These are phyloP conservation scores for Thyridium curvatum DNA, from an alignment of 2,329 filamentous ascomycete species.

Conservation along the genomic window DNA sequence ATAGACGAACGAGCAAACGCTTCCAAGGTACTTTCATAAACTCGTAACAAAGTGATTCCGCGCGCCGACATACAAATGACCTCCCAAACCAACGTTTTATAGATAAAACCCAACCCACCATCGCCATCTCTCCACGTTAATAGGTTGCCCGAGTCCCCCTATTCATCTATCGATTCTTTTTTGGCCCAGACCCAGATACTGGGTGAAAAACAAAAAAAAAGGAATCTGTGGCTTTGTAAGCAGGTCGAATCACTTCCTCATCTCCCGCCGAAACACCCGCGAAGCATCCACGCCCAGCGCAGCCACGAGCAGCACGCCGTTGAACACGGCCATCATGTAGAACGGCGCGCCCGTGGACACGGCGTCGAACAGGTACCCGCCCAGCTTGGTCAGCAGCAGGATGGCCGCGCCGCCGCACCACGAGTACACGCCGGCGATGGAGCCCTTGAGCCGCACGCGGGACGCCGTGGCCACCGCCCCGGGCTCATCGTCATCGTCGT, in stretches of 20 bases:
- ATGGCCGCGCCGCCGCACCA: constrained; percentile 88
- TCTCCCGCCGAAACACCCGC: constrained; percentile 15
- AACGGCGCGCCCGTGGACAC: constrained; percentile 75
- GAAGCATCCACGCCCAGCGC: constrained; percentile 44
- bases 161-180: too few relatives aligned
- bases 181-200: too few relatives aligned
- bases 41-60: too few relatives aligned
- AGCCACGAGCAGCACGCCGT: constrained; percentile 61
- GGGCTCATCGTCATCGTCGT: not conserved
- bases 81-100: too few relatives aligned
- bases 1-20: too few relatives aligned
- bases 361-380: constrained; percentile 78
- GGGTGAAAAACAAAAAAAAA: too few relatives aligned
- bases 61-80: too few relatives aligned
- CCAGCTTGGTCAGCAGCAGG: constrained; percentile 82
- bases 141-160: too few relatives aligned
- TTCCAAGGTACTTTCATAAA: too few relatives aligned
- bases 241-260: constrained; percentile 6
- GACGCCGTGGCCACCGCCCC: constrained; percentile 27
- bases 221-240: too few relatives aligned
- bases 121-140: too few relatives aligned
- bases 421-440: constrained; percentile 90
- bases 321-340: constrained; percentile 90
- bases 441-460: constrained; percentile 70
- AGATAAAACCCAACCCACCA: too few relatives aligned